phyloP scores from a whole-genome alignment of 2,329 filamentous ascomycete genomes.

The Epichloe brachyelytri region DNA sequence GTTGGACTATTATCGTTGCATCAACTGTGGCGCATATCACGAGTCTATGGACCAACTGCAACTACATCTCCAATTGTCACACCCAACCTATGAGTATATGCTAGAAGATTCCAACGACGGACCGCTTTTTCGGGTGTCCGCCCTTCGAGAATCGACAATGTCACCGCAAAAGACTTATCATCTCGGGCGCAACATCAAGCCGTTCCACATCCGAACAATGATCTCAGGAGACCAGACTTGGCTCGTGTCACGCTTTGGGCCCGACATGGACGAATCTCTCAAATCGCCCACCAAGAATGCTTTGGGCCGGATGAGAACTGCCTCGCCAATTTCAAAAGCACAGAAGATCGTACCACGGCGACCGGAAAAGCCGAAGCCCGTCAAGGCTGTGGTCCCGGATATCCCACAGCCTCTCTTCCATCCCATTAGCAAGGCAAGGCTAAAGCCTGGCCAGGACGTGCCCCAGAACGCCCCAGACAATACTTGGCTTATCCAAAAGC shows the following conservation, averaged over 20 bases:
- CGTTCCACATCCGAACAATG: constrained; percentile 32
- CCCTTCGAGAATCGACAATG: constrained; percentile 14
- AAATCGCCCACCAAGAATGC: constrained; percentile 12
- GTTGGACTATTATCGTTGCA: constrained; percentile 37
- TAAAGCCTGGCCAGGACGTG: constrained; percentile 36
- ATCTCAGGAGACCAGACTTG: constrained; percentile 34
- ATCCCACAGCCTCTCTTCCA: constrained; percentile 43
- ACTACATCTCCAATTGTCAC: constrained; percentile 32
- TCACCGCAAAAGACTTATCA: constrained; percentile 27
- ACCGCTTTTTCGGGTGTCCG: constrained; percentile 27
- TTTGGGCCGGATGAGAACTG: constrained; percentile 13
- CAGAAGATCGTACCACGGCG: constrained; percentile 6
- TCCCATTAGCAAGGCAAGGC: constrained; percentile 38
- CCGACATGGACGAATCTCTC: constrained; percentile 17
- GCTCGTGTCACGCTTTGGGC: constrained; percentile 28
- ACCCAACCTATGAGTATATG: constrained; percentile 33
- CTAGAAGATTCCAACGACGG: constrained; percentile 23
- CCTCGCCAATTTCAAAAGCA: constrained; percentile 10
- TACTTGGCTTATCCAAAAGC: constrained; percentile 45
- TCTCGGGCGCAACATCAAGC: constrained; percentile 27
- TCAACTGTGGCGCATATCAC: constrained; percentile 36
- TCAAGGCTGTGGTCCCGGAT: constrained; percentile 31
- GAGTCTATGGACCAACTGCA: constrained; percentile 34
- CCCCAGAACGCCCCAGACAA: constrained; percentile 32
- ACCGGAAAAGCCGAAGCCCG: constrained; percentile 8